A percentile compares a stretch with the other conserved stretches of the same genome.
phyloP scores from a whole-genome alignment of 202 grass and related monocot genomes.

The Saccharum hybrid region DNA sequence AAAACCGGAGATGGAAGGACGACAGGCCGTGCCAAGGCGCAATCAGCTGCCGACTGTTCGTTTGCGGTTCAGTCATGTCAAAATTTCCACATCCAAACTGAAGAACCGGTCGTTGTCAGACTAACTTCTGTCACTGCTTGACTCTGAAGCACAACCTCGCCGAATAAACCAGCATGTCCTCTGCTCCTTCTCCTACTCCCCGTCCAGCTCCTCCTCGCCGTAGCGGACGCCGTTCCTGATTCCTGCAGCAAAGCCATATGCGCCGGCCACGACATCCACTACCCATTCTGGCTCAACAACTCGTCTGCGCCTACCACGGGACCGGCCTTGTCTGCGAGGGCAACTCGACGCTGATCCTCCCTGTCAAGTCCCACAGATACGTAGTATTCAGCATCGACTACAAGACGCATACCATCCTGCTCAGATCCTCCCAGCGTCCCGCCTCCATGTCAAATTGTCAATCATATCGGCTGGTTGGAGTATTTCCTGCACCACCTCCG shows the following conservation, averaged over 20 bases:
- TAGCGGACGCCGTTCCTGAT: background rate
- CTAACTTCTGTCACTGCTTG: too few relatives aligned
- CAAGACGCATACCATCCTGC: background rate
- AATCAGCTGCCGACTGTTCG: too few relatives aligned
- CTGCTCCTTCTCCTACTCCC: slow-evolving; percentile 20
- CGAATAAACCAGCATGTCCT: background rate
- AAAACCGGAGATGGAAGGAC: too few relatives aligned
- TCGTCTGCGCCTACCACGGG: background rate
- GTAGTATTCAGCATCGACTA: slow-evolving; percentile 40
- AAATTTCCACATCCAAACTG: too few relatives aligned
- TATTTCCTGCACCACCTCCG: too few relatives aligned
- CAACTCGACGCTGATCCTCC: slow-evolving; percentile 44
- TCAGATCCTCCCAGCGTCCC: slow-evolving; percentile 39
- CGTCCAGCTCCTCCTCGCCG: slow-evolving; percentile 18
- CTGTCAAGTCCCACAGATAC: slow-evolving; percentile 19
- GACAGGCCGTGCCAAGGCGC: too few relatives aligned
- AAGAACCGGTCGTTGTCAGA: too few relatives aligned
- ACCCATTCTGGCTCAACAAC: slow-evolving; percentile 51
- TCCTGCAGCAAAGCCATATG: slow-evolving; percentile 32
- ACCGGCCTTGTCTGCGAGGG: slow-evolving; percentile 42
- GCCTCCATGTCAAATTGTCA: slow-evolving; percentile 32
- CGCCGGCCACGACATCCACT: background rate
- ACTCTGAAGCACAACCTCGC: background rate
- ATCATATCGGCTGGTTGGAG: too few relatives aligned
- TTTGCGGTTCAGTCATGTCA: too few relatives aligned